Evolutionary conservation across 495 filamentous ascomycete genomes (phyloP), one percentile per base, ranked within the genome.

Genomic region (Neurospora discreta): DNA sequence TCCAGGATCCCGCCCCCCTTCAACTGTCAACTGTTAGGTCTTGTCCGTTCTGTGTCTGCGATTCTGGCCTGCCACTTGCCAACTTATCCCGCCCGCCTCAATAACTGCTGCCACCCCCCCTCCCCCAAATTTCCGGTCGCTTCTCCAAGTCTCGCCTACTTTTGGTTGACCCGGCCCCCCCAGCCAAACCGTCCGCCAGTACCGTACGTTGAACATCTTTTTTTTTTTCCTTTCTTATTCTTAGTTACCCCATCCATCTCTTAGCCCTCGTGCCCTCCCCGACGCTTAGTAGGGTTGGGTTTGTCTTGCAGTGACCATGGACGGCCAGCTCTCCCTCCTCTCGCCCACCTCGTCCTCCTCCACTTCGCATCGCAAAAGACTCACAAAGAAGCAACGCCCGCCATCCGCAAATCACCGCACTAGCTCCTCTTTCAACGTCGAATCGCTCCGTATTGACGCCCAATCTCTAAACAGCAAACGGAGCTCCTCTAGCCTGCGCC

Each of bases 401-500:
- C 77, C 86, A 44, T 76, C 80, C 33, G 76, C 78, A 71, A 71
- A 72, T 58, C 77, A 82, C 73, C 75, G 78, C 72, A 76, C 81
- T 71, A 82, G 80, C 78, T 82, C 80, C 72, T 76, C 78, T 18
- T 75, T 76, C 75, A 78, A 79, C 26, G 72, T 74, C 71, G 77
- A 72, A 76, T 80, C 77, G 83, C 84, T 77, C 78, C 83, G 79
- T 75, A 81, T 83, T 82, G 85, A 86, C 80, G 80, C 83, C 80
- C 82, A 80, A 77, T 85, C 84, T 75, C 79, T 87, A 74, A 79
- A 81, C 74, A 85, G 84, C 81, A 84, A 86, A 83, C 81, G 83
- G 78, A 86, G 84, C 83, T 86, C 85, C 74, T 81, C 80, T 68
- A 85, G 82, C 74, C 83, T 93, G 75, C 88, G 89, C 79, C 87